Conservation (phyloP, 2,329 filamentous ascomycete species). For the Trichoderma guizhouense region DNA sequence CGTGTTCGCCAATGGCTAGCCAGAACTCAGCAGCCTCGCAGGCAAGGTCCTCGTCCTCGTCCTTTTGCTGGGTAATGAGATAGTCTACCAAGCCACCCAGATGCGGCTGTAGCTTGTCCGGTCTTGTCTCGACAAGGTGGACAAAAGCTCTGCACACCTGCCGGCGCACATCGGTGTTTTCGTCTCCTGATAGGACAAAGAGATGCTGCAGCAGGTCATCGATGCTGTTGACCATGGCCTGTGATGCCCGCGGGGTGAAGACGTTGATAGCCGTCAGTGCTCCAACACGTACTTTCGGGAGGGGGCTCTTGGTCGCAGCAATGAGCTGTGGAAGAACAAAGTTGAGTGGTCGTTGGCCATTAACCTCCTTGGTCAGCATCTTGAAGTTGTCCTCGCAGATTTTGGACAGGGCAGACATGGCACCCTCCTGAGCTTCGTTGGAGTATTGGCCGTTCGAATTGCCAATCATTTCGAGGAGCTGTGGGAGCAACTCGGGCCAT, state of each 20-base stretch:
- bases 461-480: conserved; percentile 73
- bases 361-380: conserved; percentile 80
- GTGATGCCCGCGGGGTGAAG: conserved; percentile 81
- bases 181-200: conserved; percentile 75
- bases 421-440: conserved; percentile 78
- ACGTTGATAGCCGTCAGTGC: conserved; percentile 86
- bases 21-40: conserved; percentile 97
- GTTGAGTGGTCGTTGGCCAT: conserved; percentile 81
- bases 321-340: conserved; percentile 89
- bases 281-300: conserved; percentile 73
- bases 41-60: conserved; percentile 83
- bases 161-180: conserved; percentile 76
- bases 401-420: conserved; percentile 88
- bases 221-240: conserved; percentile 75
- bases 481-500: conserved; percentile 87
- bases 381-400: conserved; percentile 96
- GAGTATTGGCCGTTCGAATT: conserved; percentile 68
- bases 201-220: conserved; percentile 79
- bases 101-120: conserved; percentile 86
- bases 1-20: conserved; percentile 88
- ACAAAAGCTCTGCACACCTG: conserved; percentile 94
- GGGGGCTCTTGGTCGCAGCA: conserved; percentile 73
- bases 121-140: conserved; percentile 82
- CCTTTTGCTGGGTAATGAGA: conserved; percentile 84
- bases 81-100: conserved; percentile 87